Evolutionary conservation across 441 rosid species (phyloP), one percentile per base, ranked within the genome.

Genomic region (Breynia disticha): DNA sequence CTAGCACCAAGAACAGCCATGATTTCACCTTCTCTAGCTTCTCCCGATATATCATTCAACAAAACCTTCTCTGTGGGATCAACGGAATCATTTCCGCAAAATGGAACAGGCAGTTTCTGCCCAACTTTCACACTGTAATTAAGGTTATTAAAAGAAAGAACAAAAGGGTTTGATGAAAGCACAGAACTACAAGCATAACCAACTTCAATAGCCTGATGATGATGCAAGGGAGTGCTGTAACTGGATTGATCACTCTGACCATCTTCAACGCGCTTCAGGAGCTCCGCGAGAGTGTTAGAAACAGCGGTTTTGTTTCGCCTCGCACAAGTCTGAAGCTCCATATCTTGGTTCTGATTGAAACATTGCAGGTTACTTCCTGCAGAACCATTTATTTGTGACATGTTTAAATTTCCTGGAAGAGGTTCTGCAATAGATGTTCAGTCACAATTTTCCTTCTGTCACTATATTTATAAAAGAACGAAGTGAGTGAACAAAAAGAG

Each of bases 1-100:
- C 84, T 82, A 2, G 89, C 86, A 4, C 94, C 94, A 42, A 84
- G 84, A 58, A 84, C 86, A 1, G 83, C 89, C 87, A 79, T 76
- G 69, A 84, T 78, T 65, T 84, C 89, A 2, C 94, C 94, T 76
- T 84, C 89, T 24, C 69, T 72, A 0, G 94, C 89, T 60, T 79
- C 84, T 3, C 86, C 89, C 0, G 80, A 75, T 15, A 80, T 62
- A 13, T 65, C 76, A 59, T 82, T 76, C 60, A 84, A 46, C 56
- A 84, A 66, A 18, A 78, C 22, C 67, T 80, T 82, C 46, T 68
- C 48, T 63, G 57, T n/a, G 6, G 66, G 22, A 10, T 60, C 69
- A 57, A n/a, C 8, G 0, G 52, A 17, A 2, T 60, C 54, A n/a
- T 43, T 75, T 49, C 74, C 64, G 9, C 43, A 67, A 20, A 48